Conservation (phyloP, 2,329 filamentous ascomycete genomes). For the Aspergillus fischeri region DNA sequence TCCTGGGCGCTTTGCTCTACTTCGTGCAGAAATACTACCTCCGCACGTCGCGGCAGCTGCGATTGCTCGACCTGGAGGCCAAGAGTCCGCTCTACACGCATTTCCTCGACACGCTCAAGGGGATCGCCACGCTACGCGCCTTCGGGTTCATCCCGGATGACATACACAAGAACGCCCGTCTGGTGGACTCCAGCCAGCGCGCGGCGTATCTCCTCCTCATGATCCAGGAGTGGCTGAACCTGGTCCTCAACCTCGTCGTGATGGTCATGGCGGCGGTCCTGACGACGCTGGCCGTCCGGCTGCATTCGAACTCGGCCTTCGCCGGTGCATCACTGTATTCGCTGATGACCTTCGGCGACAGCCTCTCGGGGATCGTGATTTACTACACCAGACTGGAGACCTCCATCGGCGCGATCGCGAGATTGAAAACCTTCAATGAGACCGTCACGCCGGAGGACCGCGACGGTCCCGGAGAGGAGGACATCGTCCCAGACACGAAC, state of each 20-base stretch:
- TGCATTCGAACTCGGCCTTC: slow-evolving; percentile 22
- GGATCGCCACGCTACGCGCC: not conserved
- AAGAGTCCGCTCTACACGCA: not conserved
- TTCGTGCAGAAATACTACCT: not conserved
- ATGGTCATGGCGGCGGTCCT: slow-evolving; percentile 34
- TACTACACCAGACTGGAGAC: slow-evolving; percentile 11
- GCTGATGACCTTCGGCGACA: slow-evolving; percentile 9
- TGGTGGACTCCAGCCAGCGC: slow-evolving; percentile 32
- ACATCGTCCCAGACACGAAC: not conserved
- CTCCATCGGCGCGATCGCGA: slow-evolving; percentile 5
- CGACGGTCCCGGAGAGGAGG: not conserved
- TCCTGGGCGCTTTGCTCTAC: not conserved
- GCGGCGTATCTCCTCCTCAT: slow-evolving; percentile 33
- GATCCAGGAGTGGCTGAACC: slow-evolving; percentile 35
- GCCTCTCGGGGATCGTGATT: slow-evolving; percentile 4
- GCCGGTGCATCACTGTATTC: slow-evolving; percentile 13
- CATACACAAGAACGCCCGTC: slow-evolving; percentile 18
- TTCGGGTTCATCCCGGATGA: slow-evolving; percentile 3
- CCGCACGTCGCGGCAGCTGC: not conserved
- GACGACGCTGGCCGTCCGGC: slow-evolving; percentile 33
- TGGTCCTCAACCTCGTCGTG: slow-evolving; percentile 39
- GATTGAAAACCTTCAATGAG: slow-evolving; percentile 5
- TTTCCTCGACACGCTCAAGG: slow-evolving; percentile 2
- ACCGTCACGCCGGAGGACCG: slow-evolving; percentile 1
- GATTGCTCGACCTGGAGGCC: slow-evolving; percentile 1